Percentiles rank a stretch among this genome's conserved stretches.
These are phyloP conservation scores for Thalassiosira ordinaria DNA, from an alignment of 352 stramenopile genomes.

Conservation along the genomic window DNA sequence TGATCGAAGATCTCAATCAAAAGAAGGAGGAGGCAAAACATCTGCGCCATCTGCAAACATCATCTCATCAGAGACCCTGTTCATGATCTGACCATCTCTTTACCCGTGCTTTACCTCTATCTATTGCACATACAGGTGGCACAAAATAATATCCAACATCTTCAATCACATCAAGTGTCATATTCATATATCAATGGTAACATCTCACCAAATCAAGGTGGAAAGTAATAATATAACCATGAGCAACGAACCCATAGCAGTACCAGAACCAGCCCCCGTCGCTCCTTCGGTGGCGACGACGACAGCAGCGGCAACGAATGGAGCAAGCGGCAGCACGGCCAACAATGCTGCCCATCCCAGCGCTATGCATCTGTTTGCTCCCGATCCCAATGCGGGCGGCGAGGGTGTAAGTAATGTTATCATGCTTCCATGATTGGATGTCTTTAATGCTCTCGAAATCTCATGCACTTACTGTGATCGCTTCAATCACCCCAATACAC, in stretches of 20 bases:
- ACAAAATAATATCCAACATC: too few species aligned
- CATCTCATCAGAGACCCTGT: too few species aligned
- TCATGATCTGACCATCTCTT: too few species aligned
- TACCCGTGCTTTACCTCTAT: too few species aligned
- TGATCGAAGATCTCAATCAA: neutral
- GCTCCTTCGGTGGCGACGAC: neutral
- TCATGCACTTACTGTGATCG: neutral
- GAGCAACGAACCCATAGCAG: neutral
- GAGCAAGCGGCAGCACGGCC: neutral
- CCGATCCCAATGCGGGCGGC: constrained; percentile 38
- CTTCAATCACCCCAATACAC: constrained; percentile 6
- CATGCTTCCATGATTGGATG: too few species aligned
- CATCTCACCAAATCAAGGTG: too few species aligned
- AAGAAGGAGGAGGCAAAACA: too few species aligned
- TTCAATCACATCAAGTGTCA: too few species aligned
- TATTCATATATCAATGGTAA: too few species aligned
- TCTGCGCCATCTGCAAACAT: neutral
- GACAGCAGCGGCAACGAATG: neutral
- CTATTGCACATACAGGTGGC: neutral
- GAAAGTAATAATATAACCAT: too few species aligned
- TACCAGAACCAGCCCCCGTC: neutral
- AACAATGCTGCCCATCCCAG: constrained; percentile 34
- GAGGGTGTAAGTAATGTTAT: constrained; percentile 56
- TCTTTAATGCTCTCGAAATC: too few species aligned
- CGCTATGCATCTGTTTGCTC: constrained; percentile 58